Evolutionary conservation across 495 filamentous ascomycete genomes (phyloP), one percentile per base, ranked within the genome.

Genomic region (Xylaria scruposa): DNA sequence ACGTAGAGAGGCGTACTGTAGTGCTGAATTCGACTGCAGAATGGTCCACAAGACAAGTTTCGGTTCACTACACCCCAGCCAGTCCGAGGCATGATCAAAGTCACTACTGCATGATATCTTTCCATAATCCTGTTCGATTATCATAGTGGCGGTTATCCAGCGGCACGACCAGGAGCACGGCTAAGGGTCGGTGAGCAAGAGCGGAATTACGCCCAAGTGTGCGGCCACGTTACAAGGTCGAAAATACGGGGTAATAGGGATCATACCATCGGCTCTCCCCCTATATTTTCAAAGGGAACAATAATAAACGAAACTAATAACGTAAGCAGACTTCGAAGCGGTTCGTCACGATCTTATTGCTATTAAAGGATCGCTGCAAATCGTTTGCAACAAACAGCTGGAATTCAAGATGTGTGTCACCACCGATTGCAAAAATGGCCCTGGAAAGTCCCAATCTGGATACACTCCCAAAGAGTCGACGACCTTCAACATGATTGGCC

Each of bases 401-500:
- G 38, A 42, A 42, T 63, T 44, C 38, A 24, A 44, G 38, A 42
- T n/a, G 38, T 26, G 38, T 26, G 42, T 38, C 42, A 17, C 29
- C 42, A 17, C 29, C 15, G 65, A 36, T 54, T 26, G 36, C 19
- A 26, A 44, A 56, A 67, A 56, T 51, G n/a, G 65, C 65, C 49
- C 65, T 67, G 29, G 58, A 47, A 71, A 67, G 51, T 72, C 70
- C 70, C 70, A 63, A 72, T 72, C 44, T 72, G 70, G 70, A 72
- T 63, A 72, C 64, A 68, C 70, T 68, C 70, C 70, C 65, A 72
- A 72, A 72, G 65, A 31, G 70, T 72, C 70, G 38, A 72, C 42
- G 44, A 36, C 40, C 49, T 36, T 63, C 56, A 10, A 26, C 29
- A 10, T 72, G 54, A 72, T 72, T 72, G 70, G 70, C 31, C 58